Evolutionary conservation across 1,139 yeast species (phyloP).

Genomic region (Debaryomyces singareniensis): DNA sequence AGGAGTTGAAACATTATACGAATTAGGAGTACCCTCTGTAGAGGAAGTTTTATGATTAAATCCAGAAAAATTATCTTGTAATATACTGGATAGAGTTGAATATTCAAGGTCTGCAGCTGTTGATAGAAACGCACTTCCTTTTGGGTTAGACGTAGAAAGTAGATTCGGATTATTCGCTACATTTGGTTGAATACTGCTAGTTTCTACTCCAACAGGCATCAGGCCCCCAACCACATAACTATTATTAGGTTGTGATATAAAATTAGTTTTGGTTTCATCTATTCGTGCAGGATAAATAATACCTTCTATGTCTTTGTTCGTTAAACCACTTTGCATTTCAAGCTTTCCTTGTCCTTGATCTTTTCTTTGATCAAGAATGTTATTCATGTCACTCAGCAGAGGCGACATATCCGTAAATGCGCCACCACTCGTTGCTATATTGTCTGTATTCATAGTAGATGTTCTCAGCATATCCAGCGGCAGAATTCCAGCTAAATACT

Average conservation of each 20-base stretch:
- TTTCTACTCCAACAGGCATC: background rate
- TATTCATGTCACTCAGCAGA: background rate
- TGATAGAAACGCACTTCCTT: conserved; percentile 49
- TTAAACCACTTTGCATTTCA: too few species aligned
- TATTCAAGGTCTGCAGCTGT: conserved; percentile 79
- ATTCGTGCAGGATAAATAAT: conserved; percentile 2
- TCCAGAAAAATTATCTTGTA: conserved; percentile 43
- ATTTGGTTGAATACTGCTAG: background rate
- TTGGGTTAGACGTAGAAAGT: conserved; percentile 3
- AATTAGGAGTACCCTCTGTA: conserved; percentile 38
- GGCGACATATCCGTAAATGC: background rate
- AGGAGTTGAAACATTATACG: conserved; percentile 30
- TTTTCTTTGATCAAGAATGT: background rate
- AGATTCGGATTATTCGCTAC: background rate
- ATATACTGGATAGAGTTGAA: conserved; percentile 66
- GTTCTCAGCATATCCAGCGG: conserved; percentile 80
- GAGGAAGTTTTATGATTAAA: conserved; percentile 20
- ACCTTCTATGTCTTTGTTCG: conserved; percentile 2
- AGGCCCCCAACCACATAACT: background rate
- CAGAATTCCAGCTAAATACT: conserved; percentile 61
- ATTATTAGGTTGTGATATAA: background rate
- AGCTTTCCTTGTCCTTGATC: background rate
- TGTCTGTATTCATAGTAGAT: conserved; percentile 66
- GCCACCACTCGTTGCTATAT: conserved; percentile 16
- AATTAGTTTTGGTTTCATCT: background rate